Conservation (phyloP, 805 yeast species). For the Candida nitratophila region DNA sequence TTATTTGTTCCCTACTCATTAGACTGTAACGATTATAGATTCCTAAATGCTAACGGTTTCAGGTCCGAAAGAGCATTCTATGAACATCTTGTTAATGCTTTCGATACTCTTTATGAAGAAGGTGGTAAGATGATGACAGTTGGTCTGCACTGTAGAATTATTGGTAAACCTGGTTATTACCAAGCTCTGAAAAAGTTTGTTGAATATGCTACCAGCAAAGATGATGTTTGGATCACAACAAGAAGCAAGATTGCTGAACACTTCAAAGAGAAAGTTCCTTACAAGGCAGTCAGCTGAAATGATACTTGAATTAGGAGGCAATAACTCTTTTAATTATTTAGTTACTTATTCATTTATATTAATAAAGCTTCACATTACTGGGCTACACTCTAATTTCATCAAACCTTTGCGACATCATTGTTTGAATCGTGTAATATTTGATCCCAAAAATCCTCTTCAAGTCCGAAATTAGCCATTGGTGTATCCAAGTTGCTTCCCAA, state of each 20-base stretch:
- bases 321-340: too few species aligned
- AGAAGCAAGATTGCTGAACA: constrained; percentile 27
- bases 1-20: constrained; percentile 20
- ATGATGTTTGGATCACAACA: constrained; percentile 31
- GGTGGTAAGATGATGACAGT: constrained; percentile 31
- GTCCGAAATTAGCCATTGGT: constrained; percentile 4
- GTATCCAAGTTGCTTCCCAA: not conserved
- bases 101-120: constrained; percentile 29
- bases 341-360: too few species aligned
- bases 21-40: constrained; percentile 21
- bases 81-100: constrained; percentile 28
- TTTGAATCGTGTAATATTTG: constrained; percentile 8
- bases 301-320: too few species aligned
- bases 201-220: constrained; percentile 25
- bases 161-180: constrained; percentile 30
- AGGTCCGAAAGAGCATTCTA: constrained; percentile 17
- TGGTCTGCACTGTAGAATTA: constrained; percentile 28
- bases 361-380: too few species aligned
- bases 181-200: constrained; percentile 28
- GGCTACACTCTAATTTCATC: too few species aligned
- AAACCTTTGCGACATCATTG: not conserved
- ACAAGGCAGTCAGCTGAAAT: too few species aligned
- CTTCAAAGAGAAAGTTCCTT: constrained; percentile 15
- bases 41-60: constrained; percentile 17
- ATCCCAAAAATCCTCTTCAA: constrained; percentile 15